Conservation (phyloP, 306 rosid species). For the Fragaria vesca region DNA sequence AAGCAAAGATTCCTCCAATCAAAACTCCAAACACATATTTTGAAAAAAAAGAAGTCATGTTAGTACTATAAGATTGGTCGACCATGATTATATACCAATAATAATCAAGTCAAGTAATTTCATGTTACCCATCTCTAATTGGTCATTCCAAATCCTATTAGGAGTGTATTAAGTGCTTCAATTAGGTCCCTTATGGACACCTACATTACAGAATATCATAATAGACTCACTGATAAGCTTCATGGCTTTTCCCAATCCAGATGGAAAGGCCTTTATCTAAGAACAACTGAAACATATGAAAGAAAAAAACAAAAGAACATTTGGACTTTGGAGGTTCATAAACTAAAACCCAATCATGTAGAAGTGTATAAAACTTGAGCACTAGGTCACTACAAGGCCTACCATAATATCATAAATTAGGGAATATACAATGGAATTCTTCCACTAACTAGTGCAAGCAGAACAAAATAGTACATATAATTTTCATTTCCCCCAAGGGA, state of each 20-base stretch:
- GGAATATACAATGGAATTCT: background rate
- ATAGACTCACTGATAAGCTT: constrained; percentile 14
- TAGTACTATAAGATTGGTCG: constrained; percentile 40
- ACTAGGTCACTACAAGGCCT: constrained; percentile 1
- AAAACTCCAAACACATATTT: constrained; percentile 20
- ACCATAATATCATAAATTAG: background rate
- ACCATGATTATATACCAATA: constrained; percentile 14
- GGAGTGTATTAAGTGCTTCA: constrained; percentile 35
- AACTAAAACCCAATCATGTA: constrained; percentile 5
- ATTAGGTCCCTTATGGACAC: constrained; percentile 34
- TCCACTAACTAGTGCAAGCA: constrained; percentile 10
- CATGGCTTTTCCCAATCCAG: constrained; percentile 12
- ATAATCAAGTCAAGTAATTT: constrained; percentile 46
- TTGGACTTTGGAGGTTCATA: background rate
- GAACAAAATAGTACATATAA: background rate
- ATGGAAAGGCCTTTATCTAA: background rate
- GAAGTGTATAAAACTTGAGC: constrained; percentile 1
- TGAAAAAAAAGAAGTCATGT: constrained; percentile 38
- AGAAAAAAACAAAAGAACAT: background rate
- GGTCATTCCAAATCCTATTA: constrained; percentile 37
- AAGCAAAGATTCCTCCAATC: constrained; percentile 29
- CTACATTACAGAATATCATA: constrained; percentile 22
- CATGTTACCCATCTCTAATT: constrained; percentile 44
- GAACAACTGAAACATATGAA: background rate
- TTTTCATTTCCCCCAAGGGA: background rate